Evolutionary conservation across 345 rosid species (phyloP).

Genomic region (Heritiera fomes): DNA sequence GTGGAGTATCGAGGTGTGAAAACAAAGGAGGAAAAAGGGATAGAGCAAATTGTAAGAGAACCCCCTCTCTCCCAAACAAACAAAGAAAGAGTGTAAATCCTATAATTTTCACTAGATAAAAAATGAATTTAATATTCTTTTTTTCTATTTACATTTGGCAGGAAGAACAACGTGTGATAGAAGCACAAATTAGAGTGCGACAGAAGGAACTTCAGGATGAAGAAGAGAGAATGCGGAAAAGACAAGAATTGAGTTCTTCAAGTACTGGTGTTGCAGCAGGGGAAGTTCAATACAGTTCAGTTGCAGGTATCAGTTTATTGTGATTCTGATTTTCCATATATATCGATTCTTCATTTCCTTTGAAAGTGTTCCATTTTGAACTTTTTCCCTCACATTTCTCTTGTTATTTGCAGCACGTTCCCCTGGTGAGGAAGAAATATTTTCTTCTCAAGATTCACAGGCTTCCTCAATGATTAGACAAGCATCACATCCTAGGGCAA

Average conservation of each 20-base stretch:
- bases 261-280: slow-evolving; percentile 48
- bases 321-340: slow-evolving; percentile 10
- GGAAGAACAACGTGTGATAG: slow-evolving; percentile 98
- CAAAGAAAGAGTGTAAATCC: neutral
- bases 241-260: slow-evolving; percentile 65
- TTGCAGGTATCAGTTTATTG: slow-evolving; percentile 44
- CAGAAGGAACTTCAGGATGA: slow-evolving; percentile 89
- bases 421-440: slow-evolving; percentile 53
- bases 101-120: neutral
- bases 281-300: slow-evolving; percentile 54
- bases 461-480: slow-evolving; percentile 44
- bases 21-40: slow-evolving; percentile 93
- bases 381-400: neutral
- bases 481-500: slow-evolving; percentile 43
- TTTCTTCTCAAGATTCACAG: slow-evolving; percentile 45
- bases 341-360: neutral
- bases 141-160: slow-evolving; percentile 28
- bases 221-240: slow-evolving; percentile 85
- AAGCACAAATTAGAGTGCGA: slow-evolving; percentile 88
- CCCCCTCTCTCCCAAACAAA: neutral
- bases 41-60: slow-evolving; percentile 88
- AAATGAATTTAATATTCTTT: neutral
- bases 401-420: slow-evolving; percentile 49
- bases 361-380: neutral
- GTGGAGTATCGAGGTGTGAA: slow-evolving; percentile 94